These are phyloP conservation scores for Nicotiana benthamiana DNA, from an alignment of 257 asterid genomes.

Conservation along the genomic window DNA sequence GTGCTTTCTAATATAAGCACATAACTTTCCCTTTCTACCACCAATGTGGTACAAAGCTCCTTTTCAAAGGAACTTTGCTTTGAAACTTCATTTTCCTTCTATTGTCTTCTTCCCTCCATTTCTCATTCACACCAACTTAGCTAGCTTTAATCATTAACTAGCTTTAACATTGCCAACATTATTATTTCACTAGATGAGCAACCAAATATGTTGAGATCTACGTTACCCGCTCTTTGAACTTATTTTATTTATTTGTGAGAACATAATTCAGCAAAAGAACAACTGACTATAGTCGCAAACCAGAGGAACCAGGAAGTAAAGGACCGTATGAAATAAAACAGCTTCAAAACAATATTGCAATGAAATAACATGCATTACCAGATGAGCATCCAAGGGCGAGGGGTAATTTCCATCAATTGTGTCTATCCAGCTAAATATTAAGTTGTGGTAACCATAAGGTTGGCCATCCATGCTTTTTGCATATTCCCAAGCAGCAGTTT, in stretches of 20 bases:
- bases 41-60: too few relatives aligned
- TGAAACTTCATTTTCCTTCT: too few relatives aligned
- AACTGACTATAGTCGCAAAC: not conserved
- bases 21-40: too few relatives aligned
- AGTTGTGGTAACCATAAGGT: slow-evolving; percentile 90
- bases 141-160: too few relatives aligned
- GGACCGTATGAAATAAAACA: not conserved
- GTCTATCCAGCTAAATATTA: slow-evolving; percentile 95
- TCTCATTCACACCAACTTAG: too few relatives aligned
- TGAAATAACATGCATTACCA: slow-evolving; percentile 42
- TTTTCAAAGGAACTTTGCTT: too few relatives aligned
- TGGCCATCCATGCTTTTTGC: slow-evolving; percentile 69
- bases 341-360: not conserved
- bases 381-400: slow-evolving; percentile 75
- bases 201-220: not conserved
- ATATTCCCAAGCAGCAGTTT: slow-evolving; percentile 89
- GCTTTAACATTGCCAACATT: too few relatives aligned
- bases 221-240: not conserved
- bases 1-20: too few relatives aligned
- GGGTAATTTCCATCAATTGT: slow-evolving; percentile 72
- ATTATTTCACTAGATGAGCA: not conserved
- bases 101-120: too few relatives aligned
- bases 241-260: not conserved
- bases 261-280: not conserved
- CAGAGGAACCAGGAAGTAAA: slow-evolving; percentile 1